Evolutionary conservation across 768 basidiomycete species (phyloP), one percentile per base, ranked within the genome.

Genomic region (Lyophyllum semitale): DNA sequence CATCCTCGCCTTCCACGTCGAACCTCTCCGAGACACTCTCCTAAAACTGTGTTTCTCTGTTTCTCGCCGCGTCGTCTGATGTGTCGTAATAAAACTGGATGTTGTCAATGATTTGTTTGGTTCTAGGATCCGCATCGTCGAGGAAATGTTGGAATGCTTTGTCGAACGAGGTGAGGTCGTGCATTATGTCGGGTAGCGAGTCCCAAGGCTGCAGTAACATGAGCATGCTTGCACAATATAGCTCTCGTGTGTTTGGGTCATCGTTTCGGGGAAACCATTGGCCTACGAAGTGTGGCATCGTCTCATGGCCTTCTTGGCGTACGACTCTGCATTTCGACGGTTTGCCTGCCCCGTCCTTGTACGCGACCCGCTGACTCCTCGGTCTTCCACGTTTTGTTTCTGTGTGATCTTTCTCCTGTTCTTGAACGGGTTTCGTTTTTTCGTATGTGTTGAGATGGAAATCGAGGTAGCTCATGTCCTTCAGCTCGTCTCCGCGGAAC

Each of bases 71-170:
- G 8, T 53, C 51, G 7, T 67, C 65, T 1, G 53, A 40, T 33
- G 67, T 67, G 25, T 74, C 66, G 53, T 74, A 61, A 25, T 68
- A 74, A 41, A 74, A 75, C 35, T 74, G 69, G 0, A 73, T 61
- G 23, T 72, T 70, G 1, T 53, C 43, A 0, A 74, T 8, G 0
- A 72, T 53, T 4, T 18, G 25, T 11, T 11, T 41, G 8, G 25
- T 18, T 67, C 64, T 0, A 48, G 38, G 32, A 67, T 69, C 56
- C 25, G 7, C 35, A 59, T 57, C 2, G 11, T 12, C 0, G 0
- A 17, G 0, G 47, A 18, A 51, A 73, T 73, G 2, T 0, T 33
- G 18, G 23, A 70, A 74, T 0, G 64, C 64, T 0, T 37, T 46
- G 20, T 59, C 29, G 56, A 71, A 77, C 0, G 59, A 44, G 44